These are phyloP conservation scores for Fusarium nematophilum DNA, from an alignment of 2,329 filamentous ascomycete genomes.

Conservation along the genomic window DNA sequence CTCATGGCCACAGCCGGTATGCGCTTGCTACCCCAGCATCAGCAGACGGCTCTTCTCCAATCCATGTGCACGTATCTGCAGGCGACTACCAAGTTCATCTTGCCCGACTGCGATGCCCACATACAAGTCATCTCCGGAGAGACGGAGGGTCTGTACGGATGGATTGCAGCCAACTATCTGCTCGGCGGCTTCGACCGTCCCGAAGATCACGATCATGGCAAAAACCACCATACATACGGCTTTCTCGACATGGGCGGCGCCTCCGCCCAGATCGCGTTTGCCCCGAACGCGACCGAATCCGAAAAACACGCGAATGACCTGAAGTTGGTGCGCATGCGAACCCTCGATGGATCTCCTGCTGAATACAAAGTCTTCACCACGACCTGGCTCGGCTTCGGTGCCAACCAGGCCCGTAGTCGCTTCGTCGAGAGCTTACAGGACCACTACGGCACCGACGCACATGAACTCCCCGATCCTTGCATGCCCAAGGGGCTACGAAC, in stretches of 20 bases:
- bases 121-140: conserved; percentile 96
- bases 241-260: conserved; percentile 99
- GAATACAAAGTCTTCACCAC: conserved; percentile 95
- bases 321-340: conserved; percentile 86
- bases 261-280: conserved; percentile 97
- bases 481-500: conserved; percentile 82
- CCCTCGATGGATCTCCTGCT: conserved; percentile 77
- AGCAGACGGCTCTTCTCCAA: conserved; percentile 78
- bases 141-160: conserved; percentile 95
- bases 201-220: conserved; percentile 80
- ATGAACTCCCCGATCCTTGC: conserved; percentile 90
- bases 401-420: conserved; percentile 87
- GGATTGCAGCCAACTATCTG: conserved; percentile 97
- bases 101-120: conserved; percentile 90
- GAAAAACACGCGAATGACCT: conserved; percentile 90
- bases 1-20: conserved; percentile 96
- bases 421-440: conserved; percentile 84
- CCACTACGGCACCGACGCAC: conserved; percentile 66
- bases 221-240: conserved; percentile 92
- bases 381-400: conserved; percentile 97
- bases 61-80: conserved; percentile 87
- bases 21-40: conserved; percentile 79
- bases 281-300: conserved; percentile 90
- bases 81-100: conserved; percentile 79
- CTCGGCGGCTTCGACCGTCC: conserved; percentile 89